A percentile compares a stretch with the other conserved stretches of the same genome.
Conservation (phyloP, 2,329 filamentous ascomycete genomes). For the Colletotrichum higginsianum region DNA sequence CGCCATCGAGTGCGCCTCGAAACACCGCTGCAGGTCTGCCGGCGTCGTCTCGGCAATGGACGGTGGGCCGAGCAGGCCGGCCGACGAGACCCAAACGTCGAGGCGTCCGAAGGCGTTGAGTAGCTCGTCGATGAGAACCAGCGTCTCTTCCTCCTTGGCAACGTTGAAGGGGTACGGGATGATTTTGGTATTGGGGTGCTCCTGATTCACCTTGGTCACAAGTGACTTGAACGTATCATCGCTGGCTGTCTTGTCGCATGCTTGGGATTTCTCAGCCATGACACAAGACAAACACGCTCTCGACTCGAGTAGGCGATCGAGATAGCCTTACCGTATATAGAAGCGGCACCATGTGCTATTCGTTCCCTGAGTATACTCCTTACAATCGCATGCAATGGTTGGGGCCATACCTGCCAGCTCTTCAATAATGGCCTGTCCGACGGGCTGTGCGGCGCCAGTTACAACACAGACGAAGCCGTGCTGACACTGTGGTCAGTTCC, state of each 20-base stretch:
- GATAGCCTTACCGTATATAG: constrained; percentile 66
- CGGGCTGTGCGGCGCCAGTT: constrained; percentile 72
- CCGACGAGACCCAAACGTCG: constrained; percentile 73
- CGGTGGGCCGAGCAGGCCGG: constrained; percentile 70
- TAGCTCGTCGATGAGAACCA: constrained; percentile 74
- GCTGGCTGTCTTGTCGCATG: constrained; percentile 63
- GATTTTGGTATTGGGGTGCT: constrained; percentile 70
- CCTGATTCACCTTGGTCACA: constrained; percentile 57
- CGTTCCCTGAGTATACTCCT: constrained; percentile 40
- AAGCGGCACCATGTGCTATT: constrained; percentile 74
- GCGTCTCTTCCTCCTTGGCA: constrained; percentile 72
- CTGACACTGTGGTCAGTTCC: constrained; percentile 49
- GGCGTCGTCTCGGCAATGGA: constrained; percentile 71
- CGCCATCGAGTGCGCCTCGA: constrained; percentile 73
- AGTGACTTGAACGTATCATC: constrained; percentile 58
- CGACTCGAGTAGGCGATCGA: too few relatives aligned
- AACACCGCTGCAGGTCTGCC: constrained; percentile 68
- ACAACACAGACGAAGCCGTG: constrained; percentile 78
- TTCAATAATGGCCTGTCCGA: constrained; percentile 71
- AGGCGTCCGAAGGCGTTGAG: constrained; percentile 72
- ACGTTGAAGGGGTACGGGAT: constrained; percentile 74
- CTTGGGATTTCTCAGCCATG: constrained; percentile 47
- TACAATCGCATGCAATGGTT: not conserved
- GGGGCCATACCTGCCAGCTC: constrained; percentile 67
- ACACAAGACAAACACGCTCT: not conserved